Evolutionary conservation across 305 asterid genomes (phyloP).

Genomic region (Vinca major): DNA sequence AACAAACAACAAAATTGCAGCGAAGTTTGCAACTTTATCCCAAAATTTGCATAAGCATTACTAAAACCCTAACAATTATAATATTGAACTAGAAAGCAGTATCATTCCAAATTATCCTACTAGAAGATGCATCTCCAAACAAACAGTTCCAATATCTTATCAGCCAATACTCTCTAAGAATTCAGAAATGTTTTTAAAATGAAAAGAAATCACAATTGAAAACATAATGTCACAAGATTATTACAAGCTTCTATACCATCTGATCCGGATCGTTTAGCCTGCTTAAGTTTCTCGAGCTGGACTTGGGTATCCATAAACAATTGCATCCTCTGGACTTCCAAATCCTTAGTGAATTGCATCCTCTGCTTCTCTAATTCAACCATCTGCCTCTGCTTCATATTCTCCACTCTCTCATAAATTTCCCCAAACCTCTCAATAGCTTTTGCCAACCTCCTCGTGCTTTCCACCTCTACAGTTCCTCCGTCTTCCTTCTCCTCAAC

Average conservation of each 20-base stretch:
- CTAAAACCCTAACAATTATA: conserved; percentile 1
- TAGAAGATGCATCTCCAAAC: not conserved
- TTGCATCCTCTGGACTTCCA: conserved; percentile 97
- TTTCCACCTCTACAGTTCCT: conserved; percentile 33
- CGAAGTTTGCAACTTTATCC: not conserved
- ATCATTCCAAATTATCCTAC: not conserved
- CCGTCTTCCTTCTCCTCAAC: conserved; percentile 22
- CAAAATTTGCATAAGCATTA: not conserved
- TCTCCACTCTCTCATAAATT: conserved; percentile 76
- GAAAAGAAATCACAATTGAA: not conserved
- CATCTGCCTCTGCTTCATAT: conserved; percentile 80
- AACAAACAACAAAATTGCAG: not conserved
- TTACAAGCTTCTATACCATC: conserved; percentile 45
- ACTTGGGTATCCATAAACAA: conserved; percentile 81
- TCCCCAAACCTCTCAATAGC: conserved; percentile 77
- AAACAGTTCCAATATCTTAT: not conserved
- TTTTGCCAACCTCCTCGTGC: conserved; percentile 58
- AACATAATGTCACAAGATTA: not conserved
- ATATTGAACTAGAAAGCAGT: not conserved
- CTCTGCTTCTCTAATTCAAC: conserved; percentile 90
- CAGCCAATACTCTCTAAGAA: not conserved
- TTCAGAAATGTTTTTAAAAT: not conserved
- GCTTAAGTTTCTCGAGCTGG: conserved; percentile 70
- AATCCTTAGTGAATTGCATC: conserved; percentile 84
- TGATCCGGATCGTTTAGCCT: conserved; percentile 47